A percentile compares a stretch with the other conserved stretches of the same genome.
Evolutionary conservation across 23 red algal species (phyloP).

Genomic region (Gracilaria caudata): DNA sequence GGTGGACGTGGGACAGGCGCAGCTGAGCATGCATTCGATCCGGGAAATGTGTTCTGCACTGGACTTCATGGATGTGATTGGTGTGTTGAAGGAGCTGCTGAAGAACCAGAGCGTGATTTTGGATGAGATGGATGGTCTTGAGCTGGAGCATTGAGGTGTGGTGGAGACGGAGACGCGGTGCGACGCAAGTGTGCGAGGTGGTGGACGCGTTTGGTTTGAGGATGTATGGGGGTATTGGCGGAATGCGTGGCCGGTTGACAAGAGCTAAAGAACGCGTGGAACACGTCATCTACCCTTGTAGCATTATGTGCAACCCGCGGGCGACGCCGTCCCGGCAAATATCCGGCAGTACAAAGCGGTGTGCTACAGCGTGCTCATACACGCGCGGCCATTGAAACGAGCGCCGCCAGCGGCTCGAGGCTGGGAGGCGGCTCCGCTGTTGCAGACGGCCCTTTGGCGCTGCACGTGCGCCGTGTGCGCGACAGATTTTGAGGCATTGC

Average conservation of each 20-base stretch:
- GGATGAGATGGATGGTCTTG: not conserved
- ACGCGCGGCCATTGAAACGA: not conserved
- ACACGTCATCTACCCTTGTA: no score
- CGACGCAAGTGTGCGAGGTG: not conserved
- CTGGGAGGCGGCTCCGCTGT: not conserved
- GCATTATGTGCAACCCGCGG: no score
- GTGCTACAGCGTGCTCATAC: not conserved
- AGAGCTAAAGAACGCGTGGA: not conserved
- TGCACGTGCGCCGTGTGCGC: not conserved
- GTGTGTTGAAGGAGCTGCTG: slow-evolving; percentile 48
- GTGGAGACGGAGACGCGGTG: not conserved
- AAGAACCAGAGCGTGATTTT: slow-evolving; percentile 32
- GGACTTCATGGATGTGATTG: slow-evolving; percentile 34
- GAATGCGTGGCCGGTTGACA: not conserved
- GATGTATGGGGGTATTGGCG: not conserved
- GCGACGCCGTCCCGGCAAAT: not conserved
- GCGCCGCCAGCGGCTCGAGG: not conserved
- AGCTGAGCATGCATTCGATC: slow-evolving; percentile 89
- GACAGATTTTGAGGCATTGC: not conserved
- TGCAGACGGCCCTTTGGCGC: not conserved
- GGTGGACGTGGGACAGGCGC: slow-evolving; percentile 85
- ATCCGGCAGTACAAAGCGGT: not conserved
- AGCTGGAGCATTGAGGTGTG: not conserved
- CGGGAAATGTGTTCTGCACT: slow-evolving; percentile 71
- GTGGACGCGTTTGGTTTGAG: not conserved